phyloP scores from a whole-genome alignment of 768 basidiomycete species.

The Suillus fuscotomentosus region DNA sequence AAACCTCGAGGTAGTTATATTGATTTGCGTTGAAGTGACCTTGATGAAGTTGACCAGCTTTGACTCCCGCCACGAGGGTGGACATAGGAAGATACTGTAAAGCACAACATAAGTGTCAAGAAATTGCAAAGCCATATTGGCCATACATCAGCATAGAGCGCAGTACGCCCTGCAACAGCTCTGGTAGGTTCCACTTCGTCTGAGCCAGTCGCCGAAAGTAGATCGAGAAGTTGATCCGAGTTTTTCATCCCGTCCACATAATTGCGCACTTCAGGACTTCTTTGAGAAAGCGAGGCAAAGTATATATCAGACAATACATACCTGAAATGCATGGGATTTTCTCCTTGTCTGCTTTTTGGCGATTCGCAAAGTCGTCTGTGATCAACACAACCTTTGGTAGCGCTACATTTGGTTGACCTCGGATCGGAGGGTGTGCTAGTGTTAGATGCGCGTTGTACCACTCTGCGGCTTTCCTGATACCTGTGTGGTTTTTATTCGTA shows the following conservation, averaged over 20 bases:
- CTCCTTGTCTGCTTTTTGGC: conserved; percentile 67
- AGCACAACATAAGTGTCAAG: not conserved
- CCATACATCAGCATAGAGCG: conserved; percentile 74
- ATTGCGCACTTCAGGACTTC: conserved; percentile 51
- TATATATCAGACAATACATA: conserved; percentile 24
- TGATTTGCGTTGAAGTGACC: conserved; percentile 94
- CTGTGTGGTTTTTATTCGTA: conserved; percentile 36
- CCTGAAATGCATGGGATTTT: conserved; percentile 65
- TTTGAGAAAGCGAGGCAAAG: not conserved
- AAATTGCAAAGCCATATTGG: not conserved
- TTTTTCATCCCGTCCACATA: conserved; percentile 79
- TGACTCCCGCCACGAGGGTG: conserved; percentile 77
- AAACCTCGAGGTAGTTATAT: conserved; percentile 93
- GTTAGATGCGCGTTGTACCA: conserved; percentile 85
- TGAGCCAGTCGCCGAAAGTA: conserved; percentile 69
- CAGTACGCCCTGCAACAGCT: conserved; percentile 50
- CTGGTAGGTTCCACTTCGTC: conserved; percentile 64
- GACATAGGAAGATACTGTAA: conserved; percentile 75
- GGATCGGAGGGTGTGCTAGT: conserved; percentile 48
- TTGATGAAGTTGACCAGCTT: conserved; percentile 81
- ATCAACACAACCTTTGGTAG: conserved; percentile 73
- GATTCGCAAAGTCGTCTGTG: conserved; percentile 87
- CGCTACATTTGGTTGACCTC: conserved; percentile 43
- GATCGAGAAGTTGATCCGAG: conserved; percentile 69
- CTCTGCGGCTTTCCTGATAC: conserved; percentile 81